These are phyloP conservation scores for Maudiozyma bulderi DNA, from an alignment of 805 yeast species.

Conservation along the genomic window DNA sequence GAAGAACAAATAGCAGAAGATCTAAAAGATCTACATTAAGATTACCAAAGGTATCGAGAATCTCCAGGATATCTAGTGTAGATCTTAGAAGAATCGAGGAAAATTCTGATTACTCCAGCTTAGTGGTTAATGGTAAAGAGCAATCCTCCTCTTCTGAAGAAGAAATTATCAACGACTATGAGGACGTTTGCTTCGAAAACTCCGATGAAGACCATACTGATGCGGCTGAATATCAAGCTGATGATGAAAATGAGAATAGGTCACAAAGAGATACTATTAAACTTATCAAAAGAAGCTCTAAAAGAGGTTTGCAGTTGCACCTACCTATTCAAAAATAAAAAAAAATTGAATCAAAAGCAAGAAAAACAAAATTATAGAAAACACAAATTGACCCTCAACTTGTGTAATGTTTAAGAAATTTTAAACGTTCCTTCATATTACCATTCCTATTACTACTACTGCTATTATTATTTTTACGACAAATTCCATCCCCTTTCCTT, in stretches of 20 bases:
- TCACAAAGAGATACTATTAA: background rate
- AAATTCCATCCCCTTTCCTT: too few species aligned
- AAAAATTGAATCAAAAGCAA: background rate
- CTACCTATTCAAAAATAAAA: slow-evolving; percentile 12
- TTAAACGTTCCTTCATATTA: too few species aligned
- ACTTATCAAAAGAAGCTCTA: background rate
- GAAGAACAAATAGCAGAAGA: background rate
- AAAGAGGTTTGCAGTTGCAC: slow-evolving; percentile 16
- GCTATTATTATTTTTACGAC: too few species aligned
- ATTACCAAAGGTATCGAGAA: slow-evolving; percentile 6
- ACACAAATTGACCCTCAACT: too few species aligned
- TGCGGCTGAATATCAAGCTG: slow-evolving; percentile 7
- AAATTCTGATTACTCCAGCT: slow-evolving; percentile 12
- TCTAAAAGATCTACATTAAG: background rate
- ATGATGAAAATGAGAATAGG: slow-evolving; percentile 11
- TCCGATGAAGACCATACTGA: slow-evolving; percentile 7
- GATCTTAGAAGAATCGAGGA: slow-evolving; percentile 22
- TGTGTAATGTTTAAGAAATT: too few species aligned
- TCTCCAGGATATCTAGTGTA: slow-evolving; percentile 18
- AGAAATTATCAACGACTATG: background rate
- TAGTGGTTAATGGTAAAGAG: background rate
- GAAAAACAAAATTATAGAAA: too few species aligned
- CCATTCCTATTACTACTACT: too few species aligned
- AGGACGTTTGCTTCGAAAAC: slow-evolving; percentile 2
- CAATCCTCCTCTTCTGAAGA: background rate